Conservation (phyloP, 2,329 filamentous ascomycete genomes). For the Trichophyton schoenleinii region DNA sequence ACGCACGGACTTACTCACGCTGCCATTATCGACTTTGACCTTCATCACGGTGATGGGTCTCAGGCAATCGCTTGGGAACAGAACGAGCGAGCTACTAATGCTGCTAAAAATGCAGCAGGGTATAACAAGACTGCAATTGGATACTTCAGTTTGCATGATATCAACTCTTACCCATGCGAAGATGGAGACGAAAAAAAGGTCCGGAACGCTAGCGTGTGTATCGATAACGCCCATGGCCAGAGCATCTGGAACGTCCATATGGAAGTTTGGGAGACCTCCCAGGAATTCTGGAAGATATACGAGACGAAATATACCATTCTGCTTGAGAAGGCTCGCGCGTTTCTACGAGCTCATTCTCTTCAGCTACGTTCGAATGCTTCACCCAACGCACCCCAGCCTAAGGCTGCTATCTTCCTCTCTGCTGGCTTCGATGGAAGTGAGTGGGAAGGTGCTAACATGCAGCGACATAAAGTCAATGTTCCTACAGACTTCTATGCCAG, state of each 20-base stretch:
- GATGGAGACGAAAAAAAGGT: conserved; percentile 87
- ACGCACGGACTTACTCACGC: conserved; percentile 82
- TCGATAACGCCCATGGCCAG: conserved; percentile 88
- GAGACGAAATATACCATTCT: conserved; percentile 63
- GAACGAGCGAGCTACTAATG: conserved; percentile 54
- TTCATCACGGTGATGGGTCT: conserved; percentile 91
- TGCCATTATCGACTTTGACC: conserved; percentile 82
- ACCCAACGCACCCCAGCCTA: conserved; percentile 50
- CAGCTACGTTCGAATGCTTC: conserved; percentile 41
- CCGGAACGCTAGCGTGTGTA: conserved; percentile 82
- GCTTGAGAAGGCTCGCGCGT: conserved; percentile 67
- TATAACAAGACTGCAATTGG: conserved; percentile 82
- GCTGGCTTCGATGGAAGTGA: conserved; percentile 96
- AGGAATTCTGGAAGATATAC: conserved; percentile 85
- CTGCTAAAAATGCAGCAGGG: conserved; percentile 56
- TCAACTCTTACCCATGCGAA: conserved; percentile 97
- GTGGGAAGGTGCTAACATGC: conserved; percentile 86
- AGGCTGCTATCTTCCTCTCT: conserved; percentile 83
- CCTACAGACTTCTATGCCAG: conserved; percentile 93
- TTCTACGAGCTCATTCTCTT: conserved; percentile 60
- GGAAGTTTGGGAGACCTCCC: conserved; percentile 67
- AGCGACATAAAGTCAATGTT: conserved; percentile 88
- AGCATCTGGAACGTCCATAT: conserved; percentile 94
- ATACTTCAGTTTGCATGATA: conserved; percentile 94
- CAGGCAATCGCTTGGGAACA: conserved; percentile 88